Evolutionary conservation across 1,139 yeast genomes (phyloP).

Genomic region (Ogataea hybrid): DNA sequence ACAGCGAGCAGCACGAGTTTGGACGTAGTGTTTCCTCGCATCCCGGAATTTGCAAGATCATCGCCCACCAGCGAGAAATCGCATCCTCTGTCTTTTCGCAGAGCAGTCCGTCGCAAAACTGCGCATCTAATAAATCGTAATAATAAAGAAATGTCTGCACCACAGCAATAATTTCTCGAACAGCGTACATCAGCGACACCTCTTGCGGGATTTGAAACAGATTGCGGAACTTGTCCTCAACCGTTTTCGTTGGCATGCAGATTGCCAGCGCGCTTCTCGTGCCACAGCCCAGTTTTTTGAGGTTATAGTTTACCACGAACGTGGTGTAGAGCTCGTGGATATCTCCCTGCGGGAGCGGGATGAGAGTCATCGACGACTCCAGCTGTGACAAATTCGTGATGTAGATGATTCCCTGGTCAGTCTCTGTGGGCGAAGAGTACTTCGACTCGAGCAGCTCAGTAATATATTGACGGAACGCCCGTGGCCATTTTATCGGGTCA

Average conservation of each 20-base stretch:
- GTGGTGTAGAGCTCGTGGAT: constrained; percentile 46
- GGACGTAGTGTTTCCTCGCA: constrained; percentile 35
- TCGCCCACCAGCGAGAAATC: constrained; percentile 77
- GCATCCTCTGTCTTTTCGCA: constrained; percentile 78
- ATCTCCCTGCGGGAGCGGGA: constrained; percentile 67
- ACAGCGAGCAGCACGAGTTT: constrained; percentile 33
- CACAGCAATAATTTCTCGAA: constrained; percentile 68
- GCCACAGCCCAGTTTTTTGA: constrained; percentile 76
- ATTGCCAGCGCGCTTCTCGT: constrained; percentile 78
- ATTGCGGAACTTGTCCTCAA: constrained; percentile 79
- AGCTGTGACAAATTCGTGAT: constrained; percentile 80
- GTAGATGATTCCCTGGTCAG: constrained; percentile 58
- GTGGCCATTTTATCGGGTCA: constrained; percentile 58
- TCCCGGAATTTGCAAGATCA: constrained; percentile 47
- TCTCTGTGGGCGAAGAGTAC: constrained; percentile 55
- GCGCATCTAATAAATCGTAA: constrained; percentile 68
- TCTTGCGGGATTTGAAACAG: constrained; percentile 58
- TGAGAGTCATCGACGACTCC: constrained; percentile 66
- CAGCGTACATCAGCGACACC: constrained; percentile 63
- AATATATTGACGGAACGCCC: constrained; percentile 55
- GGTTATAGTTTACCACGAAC: constrained; percentile 72
- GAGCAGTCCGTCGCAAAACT: constrained; percentile 76
- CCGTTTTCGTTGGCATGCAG: constrained; percentile 76
- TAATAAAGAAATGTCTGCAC: constrained; percentile 77
- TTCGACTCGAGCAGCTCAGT: constrained; percentile 61